Evolutionary conservation across 1,284 basidiomycete species (phyloP), one percentile per base, ranked within the genome.

Genomic region (Sporisorium iseilematis-ciliati): DNA sequence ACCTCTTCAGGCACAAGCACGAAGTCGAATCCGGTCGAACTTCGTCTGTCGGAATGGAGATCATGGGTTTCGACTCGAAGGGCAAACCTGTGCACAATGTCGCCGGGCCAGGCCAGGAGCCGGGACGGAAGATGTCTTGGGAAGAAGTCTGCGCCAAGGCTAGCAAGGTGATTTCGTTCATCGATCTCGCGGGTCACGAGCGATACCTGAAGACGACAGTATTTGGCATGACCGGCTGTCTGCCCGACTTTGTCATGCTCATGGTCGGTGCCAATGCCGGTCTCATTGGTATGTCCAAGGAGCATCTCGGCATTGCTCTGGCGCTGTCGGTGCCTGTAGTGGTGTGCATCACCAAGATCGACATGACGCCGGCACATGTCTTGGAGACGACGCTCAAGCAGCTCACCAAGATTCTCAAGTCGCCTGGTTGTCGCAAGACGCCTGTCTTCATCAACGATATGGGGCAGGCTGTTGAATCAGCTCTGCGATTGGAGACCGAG

Each of bases 261-360:
- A 96, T 97, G 88, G 93, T 99, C 12, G 97, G 95, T 31, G 95
- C 91, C 1, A 99, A 99, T 84, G 96, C 97, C 1, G 89, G 89
- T 1, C 86, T 99, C 53, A 97, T 98, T 65, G 97, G 97, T 50
- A 98, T 98, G 96, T 95, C 93, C 29, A 97, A 98, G 85, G 87
- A 86, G 65, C 96, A 98, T 86, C 88, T 98, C 14, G 94, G 96
- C 1, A 95, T 99, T 62, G 92, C 96, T 0, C 88, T 99, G 0
- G 96, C 96, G 1, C 87, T 99, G 51, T 93, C 92, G 78, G 93
- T 99, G 1, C 96, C 96, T 1, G 92, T 99, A 38, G 91, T 95
- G 5, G 92, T 97, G 29, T 94, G 94, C 85, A 92, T 98, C 56
- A 97, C 95, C 16, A 98, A 98, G 93, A 93, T 96, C 82, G 97